These are phyloP conservation scores for Candida nitratophila DNA, from an alignment of 805 yeast genomes.

Conservation along the genomic window DNA sequence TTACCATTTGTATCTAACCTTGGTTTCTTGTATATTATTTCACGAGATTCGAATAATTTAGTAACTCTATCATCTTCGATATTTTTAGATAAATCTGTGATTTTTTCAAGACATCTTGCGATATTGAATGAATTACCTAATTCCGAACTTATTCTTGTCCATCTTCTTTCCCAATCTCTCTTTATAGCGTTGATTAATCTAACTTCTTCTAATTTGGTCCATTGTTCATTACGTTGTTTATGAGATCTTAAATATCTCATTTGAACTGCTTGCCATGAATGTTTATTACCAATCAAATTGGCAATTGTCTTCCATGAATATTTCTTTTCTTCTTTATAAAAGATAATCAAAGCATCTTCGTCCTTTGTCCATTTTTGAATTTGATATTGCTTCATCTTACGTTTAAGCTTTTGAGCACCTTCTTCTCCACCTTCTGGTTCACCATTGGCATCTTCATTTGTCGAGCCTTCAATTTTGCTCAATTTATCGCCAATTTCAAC, in stretches of 20 bases:
- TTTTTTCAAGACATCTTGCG: slow-evolving; percentile 25
- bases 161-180: slow-evolving; percentile 34
- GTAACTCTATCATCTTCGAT: slow-evolving; percentile 19
- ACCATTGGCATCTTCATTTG: background rate
- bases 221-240: slow-evolving; percentile 26
- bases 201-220: slow-evolving; percentile 29
- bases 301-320: slow-evolving; percentile 34
- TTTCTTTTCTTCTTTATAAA: slow-evolving; percentile 29
- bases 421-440: background rate
- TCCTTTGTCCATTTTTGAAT: slow-evolving; percentile 24
- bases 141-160: slow-evolving; percentile 30
- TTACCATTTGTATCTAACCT: slow-evolving; percentile 10
- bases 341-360: slow-evolving; percentile 29
- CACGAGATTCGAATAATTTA: slow-evolving; percentile 22
- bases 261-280: slow-evolving; percentile 40
- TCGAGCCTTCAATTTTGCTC: background rate
- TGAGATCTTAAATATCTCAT: slow-evolving; percentile 37
- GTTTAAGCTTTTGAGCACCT: background rate
- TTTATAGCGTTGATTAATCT: slow-evolving; percentile 24
- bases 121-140: slow-evolving; percentile 22
- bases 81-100: slow-evolving; percentile 24
- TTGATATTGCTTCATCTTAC: background rate
- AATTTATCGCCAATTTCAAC: no score
- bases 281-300: slow-evolving; percentile 21
- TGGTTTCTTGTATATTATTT: slow-evolving; percentile 8